Base-by-base conservation (phyloP, 352 stramenopile species). In the Globisporangium cederbergense region DNA sequence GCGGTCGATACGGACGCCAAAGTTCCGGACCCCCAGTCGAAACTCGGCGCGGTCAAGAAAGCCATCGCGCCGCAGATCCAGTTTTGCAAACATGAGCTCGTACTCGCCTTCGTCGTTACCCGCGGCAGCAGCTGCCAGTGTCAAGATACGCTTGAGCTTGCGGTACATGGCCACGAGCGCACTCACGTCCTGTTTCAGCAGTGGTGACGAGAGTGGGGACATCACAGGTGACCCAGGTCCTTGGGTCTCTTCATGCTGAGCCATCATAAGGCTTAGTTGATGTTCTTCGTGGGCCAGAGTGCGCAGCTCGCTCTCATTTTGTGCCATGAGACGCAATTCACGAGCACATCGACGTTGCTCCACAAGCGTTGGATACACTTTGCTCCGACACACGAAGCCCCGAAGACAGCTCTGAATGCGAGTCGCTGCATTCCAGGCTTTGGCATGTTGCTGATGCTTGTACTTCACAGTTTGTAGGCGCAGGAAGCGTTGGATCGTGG, bases 21-120 rank as follows among this genome's bases (percentile, higher is more conserved):
- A 86, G 34, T 66, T 65, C 22, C 70, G 66, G 16, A 78, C 57
- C 0, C 83, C 83, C 20, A 73, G n/a, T 28, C 83, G 79, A 60
- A 94, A 74, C 43, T 89, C 77, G 7, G 79, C 76, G 7, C 85
- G 79, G 65, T 94, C 83, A 2, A 94, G 62, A 2, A 85, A 68
- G 5, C 81, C 77, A 43, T 87, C 76, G 38, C 68, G 66, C 14
- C 78, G 77, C 10, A 66, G 57, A 64, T 91, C 83, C 0, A 91
- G 68, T n/a, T 72, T 62, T 10, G 60, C 62, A 46, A 87, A 91
- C 14, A 91, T 53, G 0, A 58, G 40, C 3, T 50, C 34, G n/a
- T 71, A 77, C 25, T 64, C 54, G 0, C 58, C 58, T 13, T 1
- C 6, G 36, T 14, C 36, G 32, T 34, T 4, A 14, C 40, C 20